phyloP scores from a whole-genome alignment of 1,139 yeast genomes.

The Keqinozyma sinolaborantium region DNA sequence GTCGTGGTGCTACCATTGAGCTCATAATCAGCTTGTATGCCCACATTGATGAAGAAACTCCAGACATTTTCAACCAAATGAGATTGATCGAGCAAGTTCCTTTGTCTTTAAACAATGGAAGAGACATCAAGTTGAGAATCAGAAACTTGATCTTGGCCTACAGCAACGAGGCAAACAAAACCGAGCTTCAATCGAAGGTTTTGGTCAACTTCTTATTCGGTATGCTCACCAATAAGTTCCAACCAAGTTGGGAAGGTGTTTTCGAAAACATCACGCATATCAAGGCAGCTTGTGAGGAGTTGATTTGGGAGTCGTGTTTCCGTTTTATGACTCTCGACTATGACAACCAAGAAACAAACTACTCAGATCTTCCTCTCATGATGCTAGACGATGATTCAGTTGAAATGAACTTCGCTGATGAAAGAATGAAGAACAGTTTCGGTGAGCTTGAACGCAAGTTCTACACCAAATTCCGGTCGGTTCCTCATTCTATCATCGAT shows the following conservation, averaged over 20 bases:
- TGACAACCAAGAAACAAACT: slow-evolving; percentile 12
- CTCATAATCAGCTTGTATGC: slow-evolving; percentile 30
- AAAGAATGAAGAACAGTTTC: slow-evolving; percentile 26
- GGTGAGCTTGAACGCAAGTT: slow-evolving; percentile 15
- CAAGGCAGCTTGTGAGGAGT: slow-evolving; percentile 35
- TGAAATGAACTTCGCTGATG: slow-evolving; percentile 31
- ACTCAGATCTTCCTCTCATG: slow-evolving; percentile 11
- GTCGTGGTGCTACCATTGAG: slow-evolving; percentile 46
- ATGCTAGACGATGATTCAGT: slow-evolving; percentile 12
- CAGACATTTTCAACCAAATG: slow-evolving; percentile 39
- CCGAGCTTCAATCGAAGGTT: slow-evolving; percentile 29
- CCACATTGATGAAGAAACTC: slow-evolving; percentile 21
- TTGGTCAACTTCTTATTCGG: slow-evolving; percentile 68
- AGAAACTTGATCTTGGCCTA: slow-evolving; percentile 57
- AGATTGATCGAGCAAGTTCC: slow-evolving; percentile 70
- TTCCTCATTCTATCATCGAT: slow-evolving; percentile 29
- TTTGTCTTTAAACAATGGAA: slow-evolving; percentile 59
- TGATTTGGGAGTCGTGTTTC: slow-evolving; percentile 56
- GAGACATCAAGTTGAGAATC: slow-evolving; percentile 72
- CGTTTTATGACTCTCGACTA: slow-evolving; percentile 37
- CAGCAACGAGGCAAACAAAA: slow-evolving; percentile 28
- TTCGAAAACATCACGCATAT: slow-evolving; percentile 55
- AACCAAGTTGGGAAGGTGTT: slow-evolving; percentile 83
- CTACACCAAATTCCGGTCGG: slow-evolving; percentile 19
- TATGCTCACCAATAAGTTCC: slow-evolving; percentile 67